phyloP scores from a whole-genome alignment of 768 basidiomycete species.

The Panus rudis region DNA sequence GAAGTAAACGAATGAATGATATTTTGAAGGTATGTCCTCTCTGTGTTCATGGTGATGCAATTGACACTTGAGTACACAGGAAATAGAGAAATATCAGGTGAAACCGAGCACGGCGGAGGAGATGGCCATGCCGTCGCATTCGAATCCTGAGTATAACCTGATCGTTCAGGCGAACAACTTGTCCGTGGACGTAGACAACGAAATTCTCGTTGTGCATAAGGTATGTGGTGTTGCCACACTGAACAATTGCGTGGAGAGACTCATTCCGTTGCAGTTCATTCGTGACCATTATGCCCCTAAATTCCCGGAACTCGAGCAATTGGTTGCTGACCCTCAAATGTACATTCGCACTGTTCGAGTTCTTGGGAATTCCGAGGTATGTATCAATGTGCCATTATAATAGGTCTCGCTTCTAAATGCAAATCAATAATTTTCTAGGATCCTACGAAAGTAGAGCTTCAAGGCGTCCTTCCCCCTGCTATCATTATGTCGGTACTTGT shows the following conservation, averaged over 20 bases:
- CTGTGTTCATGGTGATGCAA: conserved; percentile 1
- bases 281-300: conserved; percentile 93
- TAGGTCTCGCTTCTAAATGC: background rate
- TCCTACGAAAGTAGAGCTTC: conserved; percentile 77
- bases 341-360: conserved; percentile 88
- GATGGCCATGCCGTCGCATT: conserved; percentile 72
- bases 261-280: conserved; percentile 62
- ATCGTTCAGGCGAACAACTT: conserved; percentile 98
- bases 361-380: conserved; percentile 76
- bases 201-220: conserved; percentile 95
- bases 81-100: conserved; percentile 80
- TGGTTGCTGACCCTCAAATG: conserved; percentile 86
- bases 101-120: conserved; percentile 75
- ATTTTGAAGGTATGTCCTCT: conserved; percentile 57
- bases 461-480: conserved; percentile 76
- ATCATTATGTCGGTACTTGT: conserved; percentile 95
- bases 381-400: conserved; percentile 10
- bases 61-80: conserved; percentile 39
- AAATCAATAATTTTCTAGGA: conserved; percentile 41
- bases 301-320: conserved; percentile 95
- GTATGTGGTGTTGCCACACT: conserved; percentile 28
- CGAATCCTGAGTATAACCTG: conserved; percentile 92
- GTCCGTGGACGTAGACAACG: conserved; percentile 97
- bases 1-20: conserved; percentile 83
- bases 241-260: conserved; percentile 9